Percentiles rank a stretch among this genome's conserved stretches.
phyloP scores from a whole-genome alignment of 2,329 filamentous ascomycete genomes.

The Paracoccidioides lutzii region DNA sequence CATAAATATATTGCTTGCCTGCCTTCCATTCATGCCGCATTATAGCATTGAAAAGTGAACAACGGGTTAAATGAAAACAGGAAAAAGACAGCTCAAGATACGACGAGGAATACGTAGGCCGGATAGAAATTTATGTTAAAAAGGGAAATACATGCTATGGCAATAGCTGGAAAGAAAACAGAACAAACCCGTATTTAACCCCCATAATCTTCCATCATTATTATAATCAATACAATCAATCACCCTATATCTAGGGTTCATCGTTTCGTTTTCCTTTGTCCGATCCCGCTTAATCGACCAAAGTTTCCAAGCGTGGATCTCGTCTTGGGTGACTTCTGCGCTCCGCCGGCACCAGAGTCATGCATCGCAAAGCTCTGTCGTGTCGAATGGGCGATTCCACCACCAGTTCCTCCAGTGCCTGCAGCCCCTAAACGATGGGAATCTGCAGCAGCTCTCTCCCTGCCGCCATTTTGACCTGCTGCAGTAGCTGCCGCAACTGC shows the following conservation, averaged over 20 bases:
- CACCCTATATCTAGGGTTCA: slow-evolving; percentile 11
- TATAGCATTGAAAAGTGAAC: too few species aligned
- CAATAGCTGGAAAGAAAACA: background rate
- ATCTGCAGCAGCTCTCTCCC: slow-evolving; percentile 16
- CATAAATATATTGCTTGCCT: too few species aligned
- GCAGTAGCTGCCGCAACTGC: slow-evolving; percentile 20
- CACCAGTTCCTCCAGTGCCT: slow-evolving; percentile 19
- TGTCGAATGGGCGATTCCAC: background rate
- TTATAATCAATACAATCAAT: background rate
- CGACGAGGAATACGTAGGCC: too few species aligned
- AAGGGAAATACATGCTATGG: too few species aligned
- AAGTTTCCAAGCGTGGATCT: slow-evolving; percentile 55
- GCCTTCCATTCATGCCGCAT: too few species aligned
- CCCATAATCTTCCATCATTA: background rate
- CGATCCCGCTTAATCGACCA: slow-evolving; percentile 58
- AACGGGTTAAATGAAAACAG: too few species aligned
- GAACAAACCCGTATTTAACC: background rate
- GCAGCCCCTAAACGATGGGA: slow-evolving; percentile 11
- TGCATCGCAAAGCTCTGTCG: slow-evolving; percentile 2
- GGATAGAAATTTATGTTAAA: too few species aligned
- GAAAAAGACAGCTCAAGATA: too few species aligned
- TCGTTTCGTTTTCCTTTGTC: slow-evolving; percentile 43
- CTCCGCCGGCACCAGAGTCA: slow-evolving; percentile 19
- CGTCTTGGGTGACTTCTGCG: slow-evolving; percentile 36
- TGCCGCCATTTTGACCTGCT: slow-evolving; percentile 16